A percentile compares a stretch with the other conserved stretches of the same genome.
phyloP scores from a whole-genome alignment of 2,329 filamentous ascomycete genomes.

The Aspergillus udagawae region DNA sequence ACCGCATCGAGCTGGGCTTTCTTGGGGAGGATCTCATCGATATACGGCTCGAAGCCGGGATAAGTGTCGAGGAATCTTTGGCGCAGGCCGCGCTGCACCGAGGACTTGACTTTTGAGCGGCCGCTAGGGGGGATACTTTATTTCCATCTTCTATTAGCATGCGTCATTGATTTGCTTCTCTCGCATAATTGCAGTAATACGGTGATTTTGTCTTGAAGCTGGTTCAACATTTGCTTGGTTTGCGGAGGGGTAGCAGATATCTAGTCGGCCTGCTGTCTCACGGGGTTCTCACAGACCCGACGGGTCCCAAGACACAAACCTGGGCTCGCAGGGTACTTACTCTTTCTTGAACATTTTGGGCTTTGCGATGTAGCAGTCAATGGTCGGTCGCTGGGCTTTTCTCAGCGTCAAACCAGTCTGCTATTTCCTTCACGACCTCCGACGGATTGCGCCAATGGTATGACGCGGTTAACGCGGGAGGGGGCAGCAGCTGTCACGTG shows the following conservation, averaged over 20 bases:
- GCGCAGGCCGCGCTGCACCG: constrained; percentile 81
- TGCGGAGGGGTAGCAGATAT: background rate
- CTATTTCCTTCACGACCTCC: background rate
- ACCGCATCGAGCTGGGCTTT: constrained; percentile 86
- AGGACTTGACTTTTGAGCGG: constrained; percentile 97
- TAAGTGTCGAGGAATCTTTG: constrained; percentile 78
- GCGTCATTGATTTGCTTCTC: constrained; percentile 10
- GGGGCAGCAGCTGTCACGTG: constrained; percentile 15
- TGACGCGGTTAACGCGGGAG: constrained; percentile 23
- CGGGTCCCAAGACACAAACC: background rate
- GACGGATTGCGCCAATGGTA: constrained; percentile 17
- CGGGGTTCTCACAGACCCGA: background rate
- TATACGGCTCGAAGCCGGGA: constrained; percentile 78
- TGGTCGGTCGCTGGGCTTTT: constrained; percentile 3
- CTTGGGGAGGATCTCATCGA: constrained; percentile 93
- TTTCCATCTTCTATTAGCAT: constrained; percentile 10
- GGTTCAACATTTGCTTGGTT: background rate
- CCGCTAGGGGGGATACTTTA: constrained; percentile 68
- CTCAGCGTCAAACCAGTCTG: background rate
- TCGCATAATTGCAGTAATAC: background rate
- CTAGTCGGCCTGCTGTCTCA: background rate
- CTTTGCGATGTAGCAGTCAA: constrained; percentile 7
- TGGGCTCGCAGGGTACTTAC: constrained; percentile 48
- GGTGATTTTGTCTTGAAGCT: background rate
- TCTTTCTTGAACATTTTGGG: constrained; percentile 85